Base-by-base conservation (phyloP, 1,284 basidiomycete species). In the Ganoderma multipileum region DNA sequence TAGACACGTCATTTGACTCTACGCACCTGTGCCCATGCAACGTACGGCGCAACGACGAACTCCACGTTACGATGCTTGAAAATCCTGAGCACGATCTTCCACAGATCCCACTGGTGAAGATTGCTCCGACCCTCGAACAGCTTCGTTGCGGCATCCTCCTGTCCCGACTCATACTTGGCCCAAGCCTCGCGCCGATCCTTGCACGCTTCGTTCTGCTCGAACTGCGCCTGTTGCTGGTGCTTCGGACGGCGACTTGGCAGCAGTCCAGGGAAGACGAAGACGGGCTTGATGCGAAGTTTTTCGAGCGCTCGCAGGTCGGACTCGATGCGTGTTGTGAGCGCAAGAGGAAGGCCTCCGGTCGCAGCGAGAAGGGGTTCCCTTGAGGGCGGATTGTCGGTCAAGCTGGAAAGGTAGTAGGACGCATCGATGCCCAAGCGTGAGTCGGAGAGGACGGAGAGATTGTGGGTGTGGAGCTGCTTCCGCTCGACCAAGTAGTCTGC, bases 381-480 rank as follows among this genome's bases (percentile, higher is more conserved):
- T 26, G 91, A 87, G 9, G 91, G 86, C 0, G 94, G 88, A 69
- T 86, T 89, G 68, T 95, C 91, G 36, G 93, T 91, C 71, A 99
- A 86, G 66, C 87, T 86, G 64, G 91, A 87, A 59, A 99, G 87
- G 82, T 99, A 99, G 81, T 94, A 91, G 18, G 94, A 91, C 8
- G 96, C 95, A 86, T 99, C 98, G 79, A 99, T 99, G 61, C 97
- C 97, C 36, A 99, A 91, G 64, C 98, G 93, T 64, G 97, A 95
- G 80, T 98, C 95, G 60, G 94, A 89, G 65, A 99, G 87, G 7
- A 93, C 89, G 69, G 88, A 90, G 65, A 99, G 88, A 33, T 95
- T 91, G 64, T 93, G 90, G 60, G 91, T 92, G 81, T 95, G 91
- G 70, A 94, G 81, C 76, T 97, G 92, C 82, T 96, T 95, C 79